Evolutionary conservation across 2,329 filamentous ascomycete genomes (phyloP), one percentile per base, ranked within the genome.

Genomic region (Neurospora sp.): DNA sequence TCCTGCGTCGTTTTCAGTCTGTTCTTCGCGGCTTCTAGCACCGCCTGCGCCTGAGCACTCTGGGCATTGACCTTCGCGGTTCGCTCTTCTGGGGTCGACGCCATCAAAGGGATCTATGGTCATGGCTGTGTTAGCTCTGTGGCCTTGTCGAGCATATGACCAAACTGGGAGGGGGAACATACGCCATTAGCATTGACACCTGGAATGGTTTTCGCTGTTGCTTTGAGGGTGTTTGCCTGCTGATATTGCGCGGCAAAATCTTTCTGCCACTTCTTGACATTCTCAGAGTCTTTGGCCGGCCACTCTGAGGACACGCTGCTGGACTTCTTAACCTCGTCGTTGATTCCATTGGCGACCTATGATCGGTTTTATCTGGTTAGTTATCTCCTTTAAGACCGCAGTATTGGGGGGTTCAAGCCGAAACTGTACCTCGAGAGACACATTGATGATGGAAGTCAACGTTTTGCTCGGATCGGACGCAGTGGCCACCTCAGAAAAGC

Each of bases 1-100:
- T 68, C 39, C 67, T 68, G 67, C 4, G 67, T 68, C 39, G 67
- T 68, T 42, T 39, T 42, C 38, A 68, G 39, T 11, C 67, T 39
- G 67, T 42, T 42, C 67, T 43, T 43, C 19, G 67, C 67, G 7
- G 39, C 1, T 42, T 68, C 67, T 6, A 68, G 39, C 67, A 68
- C 19, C 3, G 67, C 67, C 67, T 68, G 67, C 8, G 67, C 67
- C 67, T 68, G 38, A 10, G 67, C n/a, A 9, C 38, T 42, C 36
- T 68, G 52, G 39, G 67, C 67, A 17, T 3, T 68, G 39, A 68
- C 46, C 39, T 1, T 0, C 6, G 67, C 67, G 19, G 13, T 36
- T 23, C 36, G n/a, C 42, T 46, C n/a, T 19, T 0, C 8, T 4
- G 39, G 4, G 4, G 4, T 8, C 4, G n/a, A 42, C 39, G 42